Conservation (phyloP, 164 flowering plant genomes). For the Kingdonia uniflora region DNA sequence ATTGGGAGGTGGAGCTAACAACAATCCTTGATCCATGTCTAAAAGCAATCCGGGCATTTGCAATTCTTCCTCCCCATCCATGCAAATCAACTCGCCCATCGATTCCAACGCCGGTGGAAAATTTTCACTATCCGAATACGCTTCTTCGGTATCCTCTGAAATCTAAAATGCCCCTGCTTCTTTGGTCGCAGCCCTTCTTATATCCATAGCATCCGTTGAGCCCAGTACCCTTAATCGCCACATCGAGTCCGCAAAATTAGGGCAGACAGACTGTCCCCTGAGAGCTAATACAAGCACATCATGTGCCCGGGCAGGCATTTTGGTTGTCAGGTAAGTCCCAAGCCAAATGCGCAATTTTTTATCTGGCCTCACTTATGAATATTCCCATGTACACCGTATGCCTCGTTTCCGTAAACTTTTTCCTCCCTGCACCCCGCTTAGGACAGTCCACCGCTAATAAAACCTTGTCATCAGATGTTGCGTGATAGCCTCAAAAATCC, state of each 20-base stretch:
- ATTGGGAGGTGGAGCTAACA: too few species aligned
- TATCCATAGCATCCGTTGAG: slow-evolving; percentile 41
- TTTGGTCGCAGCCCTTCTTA: slow-evolving; percentile 55
- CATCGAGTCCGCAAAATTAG: slow-evolving; percentile 71
- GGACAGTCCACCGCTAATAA: slow-evolving; percentile 36
- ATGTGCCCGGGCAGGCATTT: slow-evolving; percentile 70
- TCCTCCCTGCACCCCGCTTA: slow-evolving; percentile 51
- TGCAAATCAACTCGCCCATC: not conserved
- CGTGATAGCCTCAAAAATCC: too few species aligned
- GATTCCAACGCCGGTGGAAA: too few species aligned
- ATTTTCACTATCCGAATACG: too few species aligned
- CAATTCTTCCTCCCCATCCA: slow-evolving; percentile 18
- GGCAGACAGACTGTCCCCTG: slow-evolving; percentile 48
- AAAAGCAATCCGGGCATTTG: not conserved
- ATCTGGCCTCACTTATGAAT: slow-evolving; percentile 57
- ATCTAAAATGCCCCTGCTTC: slow-evolving; percentile 60
- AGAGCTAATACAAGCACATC: slow-evolving; percentile 65
- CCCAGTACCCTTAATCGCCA: slow-evolving; percentile 52
- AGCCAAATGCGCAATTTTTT: slow-evolving; percentile 60
- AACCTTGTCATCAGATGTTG: too few species aligned
- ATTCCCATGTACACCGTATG: slow-evolving; percentile 64
- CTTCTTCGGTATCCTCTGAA: slow-evolving; percentile 2
- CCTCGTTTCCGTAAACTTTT: slow-evolving; percentile 48
- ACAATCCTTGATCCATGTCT: too few species aligned
- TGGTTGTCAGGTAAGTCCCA: slow-evolving; percentile 47